phyloP scores from a whole-genome alignment of 257 asterid genomes.

The Jaltomata sinuosa region DNA sequence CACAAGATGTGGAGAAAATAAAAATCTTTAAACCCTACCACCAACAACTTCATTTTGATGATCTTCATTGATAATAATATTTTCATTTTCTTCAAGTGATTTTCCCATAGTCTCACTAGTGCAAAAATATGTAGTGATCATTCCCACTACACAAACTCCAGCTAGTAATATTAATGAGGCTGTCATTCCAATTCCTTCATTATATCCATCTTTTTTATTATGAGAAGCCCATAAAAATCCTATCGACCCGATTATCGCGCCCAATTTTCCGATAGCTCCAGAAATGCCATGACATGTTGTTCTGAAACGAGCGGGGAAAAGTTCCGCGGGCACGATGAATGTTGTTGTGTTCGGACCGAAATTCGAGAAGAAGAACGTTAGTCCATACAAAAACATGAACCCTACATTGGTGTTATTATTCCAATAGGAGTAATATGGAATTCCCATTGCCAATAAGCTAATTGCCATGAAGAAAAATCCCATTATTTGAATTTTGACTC shows the following conservation, averaged over 20 bases:
- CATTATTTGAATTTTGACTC: slow-evolving; percentile 37
- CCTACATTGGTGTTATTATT: slow-evolving; percentile 3
- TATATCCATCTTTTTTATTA: neutral
- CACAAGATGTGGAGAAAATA: neutral
- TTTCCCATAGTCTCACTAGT: slow-evolving; percentile 41
- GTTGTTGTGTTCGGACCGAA: slow-evolving; percentile 61
- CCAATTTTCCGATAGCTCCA: slow-evolving; percentile 39
- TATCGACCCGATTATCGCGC: slow-evolving; percentile 38
- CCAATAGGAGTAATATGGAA: slow-evolving; percentile 30
- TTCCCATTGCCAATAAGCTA: slow-evolving; percentile 28
- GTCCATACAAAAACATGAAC: slow-evolving; percentile 34
- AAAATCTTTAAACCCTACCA: neutral
- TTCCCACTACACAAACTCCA: slow-evolving; percentile 30
- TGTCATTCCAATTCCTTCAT: slow-evolving; percentile 25
- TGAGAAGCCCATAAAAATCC: slow-evolving; percentile 39
- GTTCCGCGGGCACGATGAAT: slow-evolving; percentile 48
- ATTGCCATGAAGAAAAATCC: slow-evolving; percentile 51
- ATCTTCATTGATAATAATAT: neutral
- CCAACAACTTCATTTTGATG: neutral
- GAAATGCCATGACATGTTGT: slow-evolving; percentile 45
- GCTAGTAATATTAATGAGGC: slow-evolving; percentile 31
- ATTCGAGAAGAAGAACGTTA: slow-evolving; percentile 43
- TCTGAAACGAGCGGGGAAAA: slow-evolving; percentile 52
- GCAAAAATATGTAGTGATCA: slow-evolving; percentile 23
- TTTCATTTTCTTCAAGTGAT: slow-evolving; percentile 50